Conservation (phyloP, 2,329 filamentous ascomycete species). For the Cladophialophora bantiana region DNA sequence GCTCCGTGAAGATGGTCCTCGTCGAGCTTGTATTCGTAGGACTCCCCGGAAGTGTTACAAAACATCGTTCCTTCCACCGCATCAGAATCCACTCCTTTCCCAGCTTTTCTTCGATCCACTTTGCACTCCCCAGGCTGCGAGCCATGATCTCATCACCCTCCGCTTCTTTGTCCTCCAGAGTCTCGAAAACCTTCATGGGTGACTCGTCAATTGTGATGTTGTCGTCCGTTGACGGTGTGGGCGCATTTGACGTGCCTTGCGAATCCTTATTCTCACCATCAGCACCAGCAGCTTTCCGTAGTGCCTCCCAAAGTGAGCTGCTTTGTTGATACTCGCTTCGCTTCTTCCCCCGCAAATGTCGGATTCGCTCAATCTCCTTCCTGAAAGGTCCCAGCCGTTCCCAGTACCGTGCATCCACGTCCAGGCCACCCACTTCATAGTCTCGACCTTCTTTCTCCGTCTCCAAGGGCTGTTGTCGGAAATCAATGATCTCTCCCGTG, state of each 20-base stretch:
- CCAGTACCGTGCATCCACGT: constrained; percentile 58
- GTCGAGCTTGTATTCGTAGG: constrained; percentile 20
- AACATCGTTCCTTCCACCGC: constrained; percentile 61
- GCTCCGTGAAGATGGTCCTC: constrained; percentile 26
- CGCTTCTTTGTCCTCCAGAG: constrained; percentile 25
- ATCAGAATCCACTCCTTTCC: constrained; percentile 57
- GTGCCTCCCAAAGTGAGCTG: constrained; percentile 34
- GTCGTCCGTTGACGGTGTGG: constrained; percentile 2
- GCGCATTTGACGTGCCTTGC: background rate
- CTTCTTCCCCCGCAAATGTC: constrained; percentile 27
- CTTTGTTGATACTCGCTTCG: constrained; percentile 32
- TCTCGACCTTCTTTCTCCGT: constrained; percentile 52
- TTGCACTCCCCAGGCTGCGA: constrained; percentile 34
- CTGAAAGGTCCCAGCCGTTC: constrained; percentile 57
- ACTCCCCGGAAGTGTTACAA: constrained; percentile 44
- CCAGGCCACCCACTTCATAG: constrained; percentile 50
- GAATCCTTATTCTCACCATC: constrained; percentile 41
- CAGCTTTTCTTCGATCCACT: constrained; percentile 39
- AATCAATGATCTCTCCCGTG: constrained; percentile 73
- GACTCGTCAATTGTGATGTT: constrained; percentile 25
- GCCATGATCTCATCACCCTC: constrained; percentile 36
- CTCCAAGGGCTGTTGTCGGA: constrained; percentile 58
- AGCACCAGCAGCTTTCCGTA: constrained; percentile 29
- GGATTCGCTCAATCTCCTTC: constrained; percentile 49
- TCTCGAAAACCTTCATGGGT: constrained; percentile 42